Base-by-base conservation (phyloP, 257 asterid species). In the Forsythia viridissima region DNA sequence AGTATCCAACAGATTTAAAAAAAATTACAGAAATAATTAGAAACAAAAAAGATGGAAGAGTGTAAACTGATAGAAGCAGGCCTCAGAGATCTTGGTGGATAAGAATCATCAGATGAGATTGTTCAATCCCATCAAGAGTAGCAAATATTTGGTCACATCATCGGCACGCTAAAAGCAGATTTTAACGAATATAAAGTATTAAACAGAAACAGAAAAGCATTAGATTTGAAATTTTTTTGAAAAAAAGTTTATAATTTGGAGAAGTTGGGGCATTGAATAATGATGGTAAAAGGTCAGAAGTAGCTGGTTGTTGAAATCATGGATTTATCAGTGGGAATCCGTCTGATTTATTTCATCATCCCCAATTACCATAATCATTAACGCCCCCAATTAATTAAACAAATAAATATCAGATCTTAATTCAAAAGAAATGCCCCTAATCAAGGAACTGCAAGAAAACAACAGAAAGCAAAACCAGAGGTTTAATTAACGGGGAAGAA, bases 31-130 rank as follows among this genome's bases (percentile, higher is more conserved):
- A 51, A 51, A 43, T 8, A 43, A 43, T 43, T 15, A 51, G 59
- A 51, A 51, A 51, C 59, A 3, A 15, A 18, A 36, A 43, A 12
- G 10, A 51, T 0, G 34, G 34, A 30, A 30, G 59, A 51, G 15
- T 43, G 0, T 41, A 51, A 15, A 6, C 11, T 8, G 34, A 18
- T 18, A 4, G 34, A 30, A n/a, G 15, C 15, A 78, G 88, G 88
- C 91, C 93, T 89, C 93, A 89, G 92, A 90, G 92, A 90, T 89
- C 93, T 89, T 90, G 93, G 95, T 86, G 93, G 95, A 87, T 30
- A 82, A 68, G 37, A 81, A 82, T 87, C 89, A 87, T 89, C 93
- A 86, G 52, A 70, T 79, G 82, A 82, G 39, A 48, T 77, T 6
- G 20, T 37, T 18, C 20, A 55, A n/a, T 39, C 81, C 90, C 86